Evolutionary conservation across 768 basidiomycete genomes (phyloP).

Genomic region (Hebeloma cylindrosporum): DNA sequence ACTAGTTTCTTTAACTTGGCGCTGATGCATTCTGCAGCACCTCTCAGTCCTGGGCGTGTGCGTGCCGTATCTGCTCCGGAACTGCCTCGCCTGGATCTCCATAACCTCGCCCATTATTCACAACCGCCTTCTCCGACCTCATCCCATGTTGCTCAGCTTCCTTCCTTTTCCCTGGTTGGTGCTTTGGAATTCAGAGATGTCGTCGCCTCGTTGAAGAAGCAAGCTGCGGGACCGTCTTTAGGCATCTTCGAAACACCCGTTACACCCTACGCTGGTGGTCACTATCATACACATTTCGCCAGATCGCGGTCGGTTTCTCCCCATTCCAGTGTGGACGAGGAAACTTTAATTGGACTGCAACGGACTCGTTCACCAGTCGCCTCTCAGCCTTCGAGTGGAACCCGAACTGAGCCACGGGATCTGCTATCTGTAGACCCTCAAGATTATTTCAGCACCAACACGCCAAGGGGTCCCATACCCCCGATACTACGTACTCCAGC

Average conservation of each 20-base stretch:
- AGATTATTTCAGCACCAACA: constrained; percentile 19
- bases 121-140: constrained; percentile 53
- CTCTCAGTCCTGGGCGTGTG: constrained; percentile 34
- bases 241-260: constrained; percentile 63
- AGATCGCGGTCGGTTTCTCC: constrained; percentile 23
- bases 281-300: constrained; percentile 51
- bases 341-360: constrained; percentile 31
- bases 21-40: constrained; percentile 15
- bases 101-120: constrained; percentile 40
- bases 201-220: constrained; percentile 72
- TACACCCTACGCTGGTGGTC: constrained; percentile 75
- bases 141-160: constrained; percentile 51
- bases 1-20: constrained; percentile 1
- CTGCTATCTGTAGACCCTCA: constrained; percentile 10
- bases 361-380: constrained; percentile 31
- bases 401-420: constrained; percentile 11
- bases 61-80: constrained; percentile 42
- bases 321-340: constrained; percentile 32
- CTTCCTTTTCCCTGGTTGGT: constrained; percentile 88
- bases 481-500: constrained; percentile 58
- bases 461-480: constrained; percentile 38
- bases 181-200: constrained; percentile 96
- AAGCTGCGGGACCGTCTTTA: constrained; percentile 61
- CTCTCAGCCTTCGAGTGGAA: constrained; percentile 1
- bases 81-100: constrained; percentile 37